Percentiles rank a stretch among this genome's conserved stretches.
Conservation (phyloP, 2,329 filamentous ascomycete genomes). For the Pseudogymnoascus sp. region DNA sequence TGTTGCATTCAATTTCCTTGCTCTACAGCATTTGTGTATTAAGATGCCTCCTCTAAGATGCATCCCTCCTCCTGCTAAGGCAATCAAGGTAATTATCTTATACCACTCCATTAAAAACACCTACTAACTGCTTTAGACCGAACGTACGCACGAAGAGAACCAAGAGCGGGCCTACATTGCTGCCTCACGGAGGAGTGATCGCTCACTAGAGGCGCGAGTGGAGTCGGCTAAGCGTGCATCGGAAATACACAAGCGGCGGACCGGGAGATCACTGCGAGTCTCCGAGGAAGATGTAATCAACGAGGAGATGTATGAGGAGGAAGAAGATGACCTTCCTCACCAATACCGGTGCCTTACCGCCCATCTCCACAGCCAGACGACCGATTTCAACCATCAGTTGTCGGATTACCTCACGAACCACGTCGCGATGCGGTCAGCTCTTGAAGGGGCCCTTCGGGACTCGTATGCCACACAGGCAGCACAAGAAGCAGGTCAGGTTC, state of each 20-base stretch:
- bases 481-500: not conserved
- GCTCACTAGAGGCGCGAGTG: constrained; percentile 76
- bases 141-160: constrained; percentile 71
- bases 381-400: constrained; percentile 22
- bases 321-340: constrained; percentile 70
- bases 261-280: constrained; percentile 71
- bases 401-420: constrained; percentile 46
- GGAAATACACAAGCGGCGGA: constrained; percentile 82
- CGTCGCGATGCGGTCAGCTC: constrained; percentile 28
- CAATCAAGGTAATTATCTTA: constrained; percentile 26
- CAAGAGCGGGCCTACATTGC: constrained; percentile 87
- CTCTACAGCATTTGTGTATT: not conserved
- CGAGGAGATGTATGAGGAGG: constrained; percentile 95
- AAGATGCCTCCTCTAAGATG: constrained; percentile 28
- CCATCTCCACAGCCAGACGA: constrained; percentile 36
- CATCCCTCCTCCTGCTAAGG: constrained; percentile 30
- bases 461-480: not conserved
- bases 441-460: not conserved
- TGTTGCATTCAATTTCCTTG: not conserved
- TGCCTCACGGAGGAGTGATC: constrained; percentile 76
- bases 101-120: not conserved
- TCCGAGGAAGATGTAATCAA: constrained; percentile 79
- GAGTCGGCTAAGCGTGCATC: constrained; percentile 83
- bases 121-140: constrained; percentile 44
- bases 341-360: constrained; percentile 56